A percentile compares a stretch with the other conserved stretches of the same genome.
Conservation (phyloP, 495 filamentous ascomycete genomes). For the Peziza echinospora region DNA sequence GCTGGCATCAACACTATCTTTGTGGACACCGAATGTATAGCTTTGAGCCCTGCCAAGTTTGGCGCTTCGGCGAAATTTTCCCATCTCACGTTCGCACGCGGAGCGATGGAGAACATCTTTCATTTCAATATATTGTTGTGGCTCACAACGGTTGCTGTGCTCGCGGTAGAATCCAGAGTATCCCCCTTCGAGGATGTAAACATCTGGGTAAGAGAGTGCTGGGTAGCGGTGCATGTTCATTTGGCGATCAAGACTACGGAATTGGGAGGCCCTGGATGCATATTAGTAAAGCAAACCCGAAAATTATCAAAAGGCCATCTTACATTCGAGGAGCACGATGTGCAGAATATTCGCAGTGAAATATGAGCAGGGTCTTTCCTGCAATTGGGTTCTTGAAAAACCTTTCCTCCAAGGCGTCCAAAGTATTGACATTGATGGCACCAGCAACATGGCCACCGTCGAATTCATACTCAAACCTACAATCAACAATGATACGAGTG, state of each 20-base stretch:
- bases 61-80: constrained; percentile 50
- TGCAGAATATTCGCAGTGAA: constrained; percentile 97
- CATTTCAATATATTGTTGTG: constrained; percentile 95
- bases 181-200: constrained; percentile 91
- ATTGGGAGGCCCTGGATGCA: constrained; percentile 42
- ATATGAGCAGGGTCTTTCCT: constrained; percentile 56
- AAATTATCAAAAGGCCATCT: constrained; percentile 8
- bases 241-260: constrained; percentile 68
- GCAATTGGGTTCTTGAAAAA: constrained; percentile 44
- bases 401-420: constrained; percentile 55
- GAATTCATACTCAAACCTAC: constrained; percentile 97
- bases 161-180: constrained; percentile 79
- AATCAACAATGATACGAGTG: constrained; percentile 71
- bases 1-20: constrained; percentile 40
- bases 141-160: constrained; percentile 59
- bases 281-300: constrained; percentile 3
- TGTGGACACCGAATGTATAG: constrained; percentile 57
- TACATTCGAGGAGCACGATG: constrained; percentile 91
- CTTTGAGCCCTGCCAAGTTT: constrained; percentile 78
- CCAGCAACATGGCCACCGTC: constrained; percentile 86
- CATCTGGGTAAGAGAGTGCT: constrained; percentile 70
- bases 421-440: constrained; percentile 89
- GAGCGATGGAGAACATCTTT: constrained; percentile 64
- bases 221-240: constrained; percentile 70
- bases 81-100: constrained; percentile 84